phyloP scores from a whole-genome alignment of 2,329 filamentous ascomycete species.

The Aaosphaeria pasadenensis region DNA sequence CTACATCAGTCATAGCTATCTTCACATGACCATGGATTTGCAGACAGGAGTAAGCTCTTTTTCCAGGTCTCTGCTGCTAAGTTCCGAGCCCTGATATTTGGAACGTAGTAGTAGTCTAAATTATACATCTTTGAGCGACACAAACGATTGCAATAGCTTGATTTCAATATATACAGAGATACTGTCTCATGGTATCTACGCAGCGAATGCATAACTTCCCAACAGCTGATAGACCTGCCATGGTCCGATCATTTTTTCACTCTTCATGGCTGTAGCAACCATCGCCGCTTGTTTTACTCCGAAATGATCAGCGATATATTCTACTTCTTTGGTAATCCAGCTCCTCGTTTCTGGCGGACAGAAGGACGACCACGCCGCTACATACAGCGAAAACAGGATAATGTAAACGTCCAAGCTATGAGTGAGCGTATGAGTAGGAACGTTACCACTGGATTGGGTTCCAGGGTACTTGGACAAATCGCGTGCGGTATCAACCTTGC shows the following conservation, averaged over 20 bases:
- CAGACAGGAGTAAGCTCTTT: no score
- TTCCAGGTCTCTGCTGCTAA: no score
- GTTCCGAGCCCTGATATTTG: no score
- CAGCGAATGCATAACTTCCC: slow-evolving; percentile 13
- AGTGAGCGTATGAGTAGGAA: slow-evolving; percentile 11
- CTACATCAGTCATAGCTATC: no score
- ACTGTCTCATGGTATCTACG: neutral
- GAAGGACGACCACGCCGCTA: slow-evolving; percentile 11
- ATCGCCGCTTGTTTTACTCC: slow-evolving; percentile 9
- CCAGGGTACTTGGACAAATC: slow-evolving; percentile 8
- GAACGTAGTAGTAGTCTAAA: no score
- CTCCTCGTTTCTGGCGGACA: slow-evolving; percentile 3
- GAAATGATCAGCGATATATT: slow-evolving; percentile 11
- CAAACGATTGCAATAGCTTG: neutral
- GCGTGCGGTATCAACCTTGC: slow-evolving; percentile 12
- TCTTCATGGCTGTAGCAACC: slow-evolving; percentile 5
- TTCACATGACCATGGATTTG: no score
- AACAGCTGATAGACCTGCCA: slow-evolving; percentile 13
- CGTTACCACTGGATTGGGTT: neutral
- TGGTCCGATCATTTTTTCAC: neutral
- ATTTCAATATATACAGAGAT: neutral
- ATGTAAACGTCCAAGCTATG: slow-evolving; percentile 17
- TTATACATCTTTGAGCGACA: no score
- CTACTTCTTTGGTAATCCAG: slow-evolving; percentile 8
- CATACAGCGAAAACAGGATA: slow-evolving; percentile 11